phyloP scores from a whole-genome alignment of 2,329 filamentous ascomycete species.

The Trichoderma pleuroti region DNA sequence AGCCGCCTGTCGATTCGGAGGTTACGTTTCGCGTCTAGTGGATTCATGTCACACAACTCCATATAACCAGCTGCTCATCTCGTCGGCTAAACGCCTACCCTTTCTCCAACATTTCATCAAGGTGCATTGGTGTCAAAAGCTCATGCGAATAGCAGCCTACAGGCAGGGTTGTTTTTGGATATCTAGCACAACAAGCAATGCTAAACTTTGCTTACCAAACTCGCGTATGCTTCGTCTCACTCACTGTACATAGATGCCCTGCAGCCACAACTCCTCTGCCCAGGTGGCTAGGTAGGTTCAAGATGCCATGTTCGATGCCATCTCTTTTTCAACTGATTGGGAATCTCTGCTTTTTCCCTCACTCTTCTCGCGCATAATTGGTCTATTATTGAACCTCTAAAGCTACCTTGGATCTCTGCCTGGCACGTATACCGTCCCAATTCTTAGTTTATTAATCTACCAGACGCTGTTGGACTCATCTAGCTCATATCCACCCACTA shows the following conservation, averaged over 20 bases:
- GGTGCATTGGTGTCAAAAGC: neutral
- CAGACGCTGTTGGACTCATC: neutral
- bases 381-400: neutral
- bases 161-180: neutral
- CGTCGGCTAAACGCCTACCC: neutral
- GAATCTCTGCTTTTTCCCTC: neutral
- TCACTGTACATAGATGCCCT: neutral
- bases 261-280: neutral
- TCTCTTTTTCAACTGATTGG: fast-evolving
- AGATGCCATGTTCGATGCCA: neutral
- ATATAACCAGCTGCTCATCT: neutral
- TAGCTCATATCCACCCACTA: neutral
- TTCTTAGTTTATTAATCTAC: neutral
- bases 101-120: neutral
- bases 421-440: neutral
- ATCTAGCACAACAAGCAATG: neutral
- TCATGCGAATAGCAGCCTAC: neutral
- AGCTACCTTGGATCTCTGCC: neutral
- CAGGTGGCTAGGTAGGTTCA: neutral
- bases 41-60: neutral
- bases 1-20: neutral
- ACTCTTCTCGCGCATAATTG: neutral
- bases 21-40: neutral
- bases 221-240: neutral
- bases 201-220: neutral